Evolutionary conservation across 495 filamentous ascomycete genomes (phyloP), one percentile per base, ranked within the genome.

Genomic region (Astrothelium macrocarpum): DNA sequence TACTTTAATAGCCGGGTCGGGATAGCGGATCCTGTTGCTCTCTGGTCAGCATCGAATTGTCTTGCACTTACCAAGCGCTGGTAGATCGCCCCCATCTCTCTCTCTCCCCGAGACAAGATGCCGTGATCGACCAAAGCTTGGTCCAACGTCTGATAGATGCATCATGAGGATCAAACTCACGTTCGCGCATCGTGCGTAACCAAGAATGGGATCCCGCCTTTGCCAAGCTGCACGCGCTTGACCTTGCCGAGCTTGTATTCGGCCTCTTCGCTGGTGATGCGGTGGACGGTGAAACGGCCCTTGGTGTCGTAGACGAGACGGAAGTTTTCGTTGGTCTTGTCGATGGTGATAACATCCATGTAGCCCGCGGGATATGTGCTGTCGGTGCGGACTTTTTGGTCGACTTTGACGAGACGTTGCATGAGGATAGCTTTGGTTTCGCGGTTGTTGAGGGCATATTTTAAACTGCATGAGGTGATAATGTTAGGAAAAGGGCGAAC

Each of bases 111-210:
- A 39, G 34, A 39, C 34, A 5, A 14, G 5, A 39, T 39, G 5
- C 34, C 34, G 34, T 78, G 80, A 82, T 87, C 86, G 81, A 85
- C 90, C 89, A 91, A 92, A 93, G 82, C 88, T 92, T 94, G 90
- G 89, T 91, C 91, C 90, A 95, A 95, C 91, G 91, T 86, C 91
- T 95, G 91, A 95, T 87, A 90, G 91, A 92, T 88, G 84, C 49
- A 29, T 28, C 49, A 56, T 56, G 49, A 29, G 26, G n/a, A 32
- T 87, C 60, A 85, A 78, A 89, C 92, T 94, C 81, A 97, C 92
- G 95, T 98, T 90, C 94, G 86, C 81, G 95, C 94, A 90, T 98
- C 94, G 87, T 97, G 95, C 90, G 95, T 97, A 89, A 97, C 94
- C 89, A 97, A 96, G 90, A 95, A 97, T 90, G 94, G 94, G 85